A percentile compares a stretch with the other conserved stretches of the same genome.
These are phyloP conservation scores for Salvia miltiorrhiza DNA, from an alignment of 257 asterid genomes.

Conservation along the genomic window DNA sequence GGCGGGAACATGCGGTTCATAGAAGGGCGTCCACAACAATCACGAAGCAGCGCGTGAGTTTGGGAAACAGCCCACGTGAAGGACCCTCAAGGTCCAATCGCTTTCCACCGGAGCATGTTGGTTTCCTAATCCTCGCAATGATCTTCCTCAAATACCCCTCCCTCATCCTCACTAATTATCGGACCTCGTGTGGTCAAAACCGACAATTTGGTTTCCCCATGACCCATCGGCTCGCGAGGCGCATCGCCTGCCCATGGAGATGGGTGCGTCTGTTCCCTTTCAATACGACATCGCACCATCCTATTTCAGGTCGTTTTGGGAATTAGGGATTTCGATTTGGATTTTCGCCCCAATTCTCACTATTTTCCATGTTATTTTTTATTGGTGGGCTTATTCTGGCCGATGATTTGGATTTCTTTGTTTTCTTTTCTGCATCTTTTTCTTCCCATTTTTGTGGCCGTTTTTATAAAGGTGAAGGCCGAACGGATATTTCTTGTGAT, in stretches of 20 bases:
- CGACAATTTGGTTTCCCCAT: background rate
- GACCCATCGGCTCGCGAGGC: constrained; percentile 7
- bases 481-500: background rate
- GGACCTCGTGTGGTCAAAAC: constrained; percentile 12
- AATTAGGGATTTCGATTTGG: constrained; percentile 6
- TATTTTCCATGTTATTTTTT: background rate
- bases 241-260: constrained; percentile 11
- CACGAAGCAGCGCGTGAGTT: background rate
- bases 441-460: background rate
- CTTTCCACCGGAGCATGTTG: constrained; percentile 27
- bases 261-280: constrained; percentile 39
- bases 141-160: constrained; percentile 25
- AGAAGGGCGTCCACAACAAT: background rate
- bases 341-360: background rate
- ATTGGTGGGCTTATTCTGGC: too few relatives aligned
- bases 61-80: constrained; percentile 14
- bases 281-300: constrained; percentile 32
- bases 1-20: too few relatives aligned
- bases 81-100: constrained; percentile 19
- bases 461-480: background rate
- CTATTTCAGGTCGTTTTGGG: background rate
- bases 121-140: constrained; percentile 25
- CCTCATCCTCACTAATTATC: background rate
- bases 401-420: background rate
- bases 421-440: background rate